Percentiles rank a stretch among this genome's conserved stretches.
Conservation (phyloP, 2,329 filamentous ascomycete species). For the Zymoseptoria ardabiliae region DNA sequence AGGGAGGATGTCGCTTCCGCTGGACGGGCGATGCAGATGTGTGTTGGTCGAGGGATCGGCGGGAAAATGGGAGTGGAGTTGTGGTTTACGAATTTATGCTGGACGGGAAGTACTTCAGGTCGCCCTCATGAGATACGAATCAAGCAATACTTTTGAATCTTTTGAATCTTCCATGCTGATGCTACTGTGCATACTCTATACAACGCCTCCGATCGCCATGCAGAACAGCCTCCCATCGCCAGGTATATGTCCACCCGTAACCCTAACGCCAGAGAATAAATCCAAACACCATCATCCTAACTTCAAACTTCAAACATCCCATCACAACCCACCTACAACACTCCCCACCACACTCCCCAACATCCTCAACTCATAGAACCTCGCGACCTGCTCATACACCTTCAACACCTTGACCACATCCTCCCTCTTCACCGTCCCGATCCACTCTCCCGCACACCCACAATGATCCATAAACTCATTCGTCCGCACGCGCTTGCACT, state of each 20-base stretch:
- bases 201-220: neutral
- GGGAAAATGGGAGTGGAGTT: neutral
- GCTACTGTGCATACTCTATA: neutral
- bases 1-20: neutral
- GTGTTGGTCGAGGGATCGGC: neutral
- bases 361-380: slow-evolving; percentile 75
- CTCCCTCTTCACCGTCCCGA: slow-evolving; percentile 58
- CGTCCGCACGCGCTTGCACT: slow-evolving; percentile 57
- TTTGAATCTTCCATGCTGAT: neutral
- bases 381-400: slow-evolving; percentile 68
- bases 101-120: neutral
- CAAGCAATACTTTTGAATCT: neutral
- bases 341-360: slow-evolving; percentile 59
- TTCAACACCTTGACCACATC: slow-evolving; percentile 58
- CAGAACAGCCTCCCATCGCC: neutral
- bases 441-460: slow-evolving; percentile 83
- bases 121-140: neutral
- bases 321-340: slow-evolving; percentile 1
- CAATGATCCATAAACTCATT: slow-evolving; percentile 98
- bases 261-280: neutral
- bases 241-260: neutral
- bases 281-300: neutral
- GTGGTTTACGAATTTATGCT: neutral
- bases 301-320: neutral
- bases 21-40: neutral